A percentile compares a stretch with the other conserved stretches of the same genome.
These are phyloP conservation scores for Aspergillus puulaauensis DNA, from an alignment of 2,329 filamentous ascomycete genomes.

Conservation along the genomic window DNA sequence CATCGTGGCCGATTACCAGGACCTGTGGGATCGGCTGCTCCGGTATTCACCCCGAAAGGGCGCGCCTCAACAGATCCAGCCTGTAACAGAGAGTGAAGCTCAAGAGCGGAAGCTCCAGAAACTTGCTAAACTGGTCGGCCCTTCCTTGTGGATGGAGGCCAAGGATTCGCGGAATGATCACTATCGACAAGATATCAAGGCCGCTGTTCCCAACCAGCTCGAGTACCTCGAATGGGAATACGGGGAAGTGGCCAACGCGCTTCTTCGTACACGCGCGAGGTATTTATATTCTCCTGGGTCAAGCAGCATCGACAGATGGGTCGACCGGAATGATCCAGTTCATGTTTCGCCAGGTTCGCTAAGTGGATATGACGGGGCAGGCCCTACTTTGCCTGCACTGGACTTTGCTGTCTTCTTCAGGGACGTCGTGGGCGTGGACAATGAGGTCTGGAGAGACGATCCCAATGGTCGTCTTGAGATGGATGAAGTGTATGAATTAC, in stretches of 20 bases:
- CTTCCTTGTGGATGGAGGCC: background rate
- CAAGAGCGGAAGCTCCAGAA: background rate
- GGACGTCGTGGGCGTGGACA: background rate
- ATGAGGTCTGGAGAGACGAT: background rate
- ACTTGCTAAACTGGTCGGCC: background rate
- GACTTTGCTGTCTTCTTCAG: background rate
- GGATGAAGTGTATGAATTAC: background rate
- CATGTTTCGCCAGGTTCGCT: background rate
- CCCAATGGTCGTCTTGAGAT: background rate
- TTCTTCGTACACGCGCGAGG: background rate
- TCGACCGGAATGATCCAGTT: background rate
- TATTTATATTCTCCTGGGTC: background rate
- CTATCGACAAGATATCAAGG: background rate
- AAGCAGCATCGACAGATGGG: accelerated
- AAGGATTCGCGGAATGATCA: background rate
- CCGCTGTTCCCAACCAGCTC: background rate
- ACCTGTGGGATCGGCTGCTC: background rate
- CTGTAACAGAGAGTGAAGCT: background rate
- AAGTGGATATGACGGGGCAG: background rate
- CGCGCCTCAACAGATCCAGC: background rate
- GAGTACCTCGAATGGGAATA: background rate
- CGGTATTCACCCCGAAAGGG: background rate
- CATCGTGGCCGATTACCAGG: background rate
- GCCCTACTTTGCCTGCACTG: background rate
- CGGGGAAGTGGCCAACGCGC: background rate